Evolutionary conservation across 768 basidiomycete species (phyloP).

Genomic region (Mrakia gelida): DNA sequence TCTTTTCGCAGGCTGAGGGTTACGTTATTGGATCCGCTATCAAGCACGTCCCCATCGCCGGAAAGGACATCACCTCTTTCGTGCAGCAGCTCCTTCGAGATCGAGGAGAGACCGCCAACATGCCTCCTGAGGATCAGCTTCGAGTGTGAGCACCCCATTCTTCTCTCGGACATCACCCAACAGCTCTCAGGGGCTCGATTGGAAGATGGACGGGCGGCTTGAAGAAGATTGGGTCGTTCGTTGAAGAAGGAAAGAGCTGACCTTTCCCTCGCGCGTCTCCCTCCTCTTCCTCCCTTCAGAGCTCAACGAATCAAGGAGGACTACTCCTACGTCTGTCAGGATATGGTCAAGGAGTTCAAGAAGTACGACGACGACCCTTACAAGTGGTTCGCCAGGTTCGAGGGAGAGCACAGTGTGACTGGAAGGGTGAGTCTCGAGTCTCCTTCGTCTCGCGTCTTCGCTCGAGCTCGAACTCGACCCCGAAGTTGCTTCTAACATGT

Average conservation of each 20-base stretch:
- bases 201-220: neutral
- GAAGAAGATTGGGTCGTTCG: neutral
- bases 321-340: slow-evolving; percentile 97
- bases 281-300: slow-evolving; percentile 30
- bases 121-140: slow-evolving; percentile 92
- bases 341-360: slow-evolving; percentile 96
- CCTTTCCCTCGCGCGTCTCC: neutral
- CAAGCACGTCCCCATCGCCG: slow-evolving; percentile 98
- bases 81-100: slow-evolving; percentile 93
- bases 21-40: slow-evolving; percentile 99
- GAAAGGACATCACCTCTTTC: slow-evolving; percentile 93
- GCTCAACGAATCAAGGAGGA: slow-evolving; percentile 96
- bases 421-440: slow-evolving; percentile 61
- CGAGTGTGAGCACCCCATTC: slow-evolving; percentile 51
- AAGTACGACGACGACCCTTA: slow-evolving; percentile 96
- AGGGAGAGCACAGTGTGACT: slow-evolving; percentile 89
- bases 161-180: slow-evolving; percentile 34
- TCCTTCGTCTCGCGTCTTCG: neutral
- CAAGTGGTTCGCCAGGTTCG: slow-evolving; percentile 89
- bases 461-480: neutral
- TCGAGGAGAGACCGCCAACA: slow-evolving; percentile 81
- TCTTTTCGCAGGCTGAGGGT: slow-evolving; percentile 64
- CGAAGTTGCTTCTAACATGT: neutral
- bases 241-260: neutral
- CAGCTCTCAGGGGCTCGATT: too few relatives aligned